phyloP scores from a whole-genome alignment of 2,329 filamentous ascomycete genomes.

The Byssochlamys sp. region DNA sequence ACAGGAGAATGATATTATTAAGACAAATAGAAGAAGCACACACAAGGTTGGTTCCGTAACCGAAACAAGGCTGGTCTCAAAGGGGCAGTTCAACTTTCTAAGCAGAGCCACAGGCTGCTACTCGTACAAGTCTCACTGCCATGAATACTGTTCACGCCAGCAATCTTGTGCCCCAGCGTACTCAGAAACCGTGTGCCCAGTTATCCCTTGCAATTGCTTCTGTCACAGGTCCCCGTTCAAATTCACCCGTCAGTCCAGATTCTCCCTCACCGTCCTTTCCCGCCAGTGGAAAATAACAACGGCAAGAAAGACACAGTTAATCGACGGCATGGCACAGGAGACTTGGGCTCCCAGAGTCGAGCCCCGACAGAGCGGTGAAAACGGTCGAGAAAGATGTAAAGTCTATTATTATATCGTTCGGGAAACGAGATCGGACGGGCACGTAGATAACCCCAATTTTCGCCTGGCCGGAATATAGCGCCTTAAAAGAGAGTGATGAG shows the following conservation, averaged over 20 bases:
- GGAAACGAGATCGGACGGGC: slow-evolving; percentile 4
- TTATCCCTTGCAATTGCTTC: neutral
- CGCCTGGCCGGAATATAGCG: slow-evolving; percentile 30
- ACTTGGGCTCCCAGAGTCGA: slow-evolving; percentile 1
- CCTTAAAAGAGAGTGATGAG: slow-evolving; percentile 26
- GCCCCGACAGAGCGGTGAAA: neutral
- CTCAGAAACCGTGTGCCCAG: neutral
- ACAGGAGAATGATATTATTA: neutral
- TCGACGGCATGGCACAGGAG: neutral
- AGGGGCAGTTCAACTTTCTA: neutral
- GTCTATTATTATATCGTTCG: slow-evolving; percentile 1
- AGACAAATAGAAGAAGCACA: neutral
- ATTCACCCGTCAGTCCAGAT: neutral
- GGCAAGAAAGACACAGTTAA: neutral
- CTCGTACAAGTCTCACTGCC: neutral
- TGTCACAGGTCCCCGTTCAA: neutral
- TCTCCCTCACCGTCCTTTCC: neutral
- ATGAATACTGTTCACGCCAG: neutral
- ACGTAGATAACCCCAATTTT: slow-evolving; percentile 17
- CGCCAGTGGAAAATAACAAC: neutral
- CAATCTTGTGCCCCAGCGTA: neutral
- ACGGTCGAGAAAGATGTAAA: neutral
- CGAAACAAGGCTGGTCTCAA: neutral
- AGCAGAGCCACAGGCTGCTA: neutral
- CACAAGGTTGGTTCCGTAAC: neutral